phyloP scores from a whole-genome alignment of 768 basidiomycete genomes.

The Gyrodon lividus region DNA sequence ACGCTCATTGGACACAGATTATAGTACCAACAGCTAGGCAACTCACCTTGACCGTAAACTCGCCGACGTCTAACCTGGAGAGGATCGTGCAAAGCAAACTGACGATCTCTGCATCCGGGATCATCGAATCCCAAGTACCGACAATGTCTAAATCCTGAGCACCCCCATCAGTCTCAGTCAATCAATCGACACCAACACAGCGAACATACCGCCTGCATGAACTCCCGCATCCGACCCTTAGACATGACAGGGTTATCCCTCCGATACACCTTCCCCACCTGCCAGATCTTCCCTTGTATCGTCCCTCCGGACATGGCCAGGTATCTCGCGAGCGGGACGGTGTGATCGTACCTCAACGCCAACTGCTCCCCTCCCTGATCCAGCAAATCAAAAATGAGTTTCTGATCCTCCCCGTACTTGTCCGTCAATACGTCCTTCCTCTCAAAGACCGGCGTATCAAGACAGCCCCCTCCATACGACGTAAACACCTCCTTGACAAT shows the following conservation, averaged over 20 bases:
- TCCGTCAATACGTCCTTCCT: constrained; percentile 93
- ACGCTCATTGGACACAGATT: background rate
- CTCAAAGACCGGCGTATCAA: constrained; percentile 98
- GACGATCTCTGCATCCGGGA: constrained; percentile 92
- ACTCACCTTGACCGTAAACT: constrained; percentile 87
- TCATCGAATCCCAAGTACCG: constrained; percentile 93
- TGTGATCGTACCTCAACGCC: constrained; percentile 92
- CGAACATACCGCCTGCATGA: constrained; percentile 84
- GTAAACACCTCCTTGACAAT: constrained; percentile 88
- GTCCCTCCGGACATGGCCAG: constrained; percentile 94
- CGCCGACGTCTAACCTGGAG: constrained; percentile 83
- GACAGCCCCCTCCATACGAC: constrained; percentile 83
- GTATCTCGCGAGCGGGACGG: constrained; percentile 93
- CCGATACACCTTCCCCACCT: constrained; percentile 98
- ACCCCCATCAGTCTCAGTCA: background rate
- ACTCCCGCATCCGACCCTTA: constrained; percentile 98
- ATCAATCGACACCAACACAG: background rate
- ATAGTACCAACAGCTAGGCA: background rate
- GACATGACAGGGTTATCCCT: constrained; percentile 96
- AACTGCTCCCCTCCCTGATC: constrained; percentile 98
- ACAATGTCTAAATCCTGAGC: constrained; percentile 91
- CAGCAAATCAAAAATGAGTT: constrained; percentile 95
- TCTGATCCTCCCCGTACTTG: constrained; percentile 97
- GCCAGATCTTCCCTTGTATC: constrained; percentile 84
- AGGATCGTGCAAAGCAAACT: constrained; percentile 80